Base-by-base conservation (phyloP, 176 grass and related monocot genomes). In the Elaeis guineensis region DNA sequence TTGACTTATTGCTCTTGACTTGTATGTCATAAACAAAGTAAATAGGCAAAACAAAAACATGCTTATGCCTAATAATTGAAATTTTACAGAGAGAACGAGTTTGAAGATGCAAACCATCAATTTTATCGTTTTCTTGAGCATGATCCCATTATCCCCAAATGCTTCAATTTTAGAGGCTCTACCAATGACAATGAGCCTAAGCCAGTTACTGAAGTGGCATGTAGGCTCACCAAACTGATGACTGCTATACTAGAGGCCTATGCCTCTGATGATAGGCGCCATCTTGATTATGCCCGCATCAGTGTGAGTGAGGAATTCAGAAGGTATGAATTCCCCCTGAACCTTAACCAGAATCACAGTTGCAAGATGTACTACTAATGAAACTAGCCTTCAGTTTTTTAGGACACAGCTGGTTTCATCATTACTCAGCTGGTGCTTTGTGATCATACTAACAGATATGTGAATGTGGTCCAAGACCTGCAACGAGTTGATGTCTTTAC, bases 81-180 rank as follows among this genome's bases (percentile, higher is more conserved):
- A 44, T 44, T 25, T 30, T 16, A 54, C 70, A 89, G 93, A 60
- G 93, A 98, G 73, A 86, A 75, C 50, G 84, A 89, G 11, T 98
- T 98, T 67, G 87, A 89, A 61, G 93, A 98, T 18, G 87, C 78
- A 25, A 53, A 3, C 52, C 73, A 89, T 54, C 80, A 89, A 17
- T 84, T 98, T 61, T 98, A 98, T 74, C 84, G 87, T 20, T 89
- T 98, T 64, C 72, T 98, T 53, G 93, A 98, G 81, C 93, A 98
- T 59, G 93, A 98, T 61, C 87, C 84, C 1, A 56, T 64, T 6
- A 63, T 86, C 39, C 62, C 70, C 21, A 98, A 72, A 63, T 92
- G 83, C 71, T 72, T 81, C 73, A 98, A 92, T 68, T 98, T 98
- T 63, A 59, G 84, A 64, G 87, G 76, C 7, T 75, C 82, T 30